Evolutionary conservation across 1,284 basidiomycete species (phyloP).

Genomic region (Pyrrhoderma lamaoense): DNA sequence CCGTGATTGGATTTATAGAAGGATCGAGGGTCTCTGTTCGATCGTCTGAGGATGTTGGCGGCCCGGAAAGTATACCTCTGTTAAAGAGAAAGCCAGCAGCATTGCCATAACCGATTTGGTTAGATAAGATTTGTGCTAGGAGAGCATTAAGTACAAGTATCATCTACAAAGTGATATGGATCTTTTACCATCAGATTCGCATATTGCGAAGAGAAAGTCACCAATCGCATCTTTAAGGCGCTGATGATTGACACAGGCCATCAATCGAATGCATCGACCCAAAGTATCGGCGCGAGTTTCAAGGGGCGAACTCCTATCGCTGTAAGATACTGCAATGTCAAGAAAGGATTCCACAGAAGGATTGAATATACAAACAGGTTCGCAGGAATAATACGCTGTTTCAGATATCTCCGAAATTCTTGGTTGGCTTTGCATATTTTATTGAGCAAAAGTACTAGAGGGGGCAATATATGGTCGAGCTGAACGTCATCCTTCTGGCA

Average conservation of each 20-base stretch:
- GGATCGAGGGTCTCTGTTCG: constrained; percentile 34
- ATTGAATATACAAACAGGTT: constrained; percentile 40
- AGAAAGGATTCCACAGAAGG: neutral
- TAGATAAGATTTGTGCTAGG: constrained; percentile 58
- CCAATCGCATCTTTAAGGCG: constrained; percentile 69
- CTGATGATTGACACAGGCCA: constrained; percentile 64
- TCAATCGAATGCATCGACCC: constrained; percentile 73
- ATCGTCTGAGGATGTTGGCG: constrained; percentile 29
- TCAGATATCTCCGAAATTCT: constrained; percentile 45
- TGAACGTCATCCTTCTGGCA: constrained; percentile 44
- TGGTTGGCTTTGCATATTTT: constrained; percentile 61
- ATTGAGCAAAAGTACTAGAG: constrained; percentile 66
- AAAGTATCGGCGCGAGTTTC: constrained; percentile 67
- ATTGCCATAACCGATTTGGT: constrained; percentile 85
- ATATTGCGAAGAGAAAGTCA: constrained; percentile 80
- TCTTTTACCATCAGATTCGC: constrained; percentile 68
- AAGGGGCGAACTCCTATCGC: constrained; percentile 68
- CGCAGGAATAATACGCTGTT: constrained; percentile 62
- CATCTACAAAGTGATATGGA: too few relatives aligned
- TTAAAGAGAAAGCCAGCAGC: constrained; percentile 88
- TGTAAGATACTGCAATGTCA: constrained; percentile 18
- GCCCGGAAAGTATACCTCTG: constrained; percentile 71
- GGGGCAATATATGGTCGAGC: constrained; percentile 72
- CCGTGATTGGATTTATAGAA: constrained; percentile 78
- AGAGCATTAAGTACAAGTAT: neutral